Percentiles rank a stretch among this genome's conserved stretches.
phyloP scores from a whole-genome alignment of 306 rosid species.

The Pterocarpus macrocarpus region DNA sequence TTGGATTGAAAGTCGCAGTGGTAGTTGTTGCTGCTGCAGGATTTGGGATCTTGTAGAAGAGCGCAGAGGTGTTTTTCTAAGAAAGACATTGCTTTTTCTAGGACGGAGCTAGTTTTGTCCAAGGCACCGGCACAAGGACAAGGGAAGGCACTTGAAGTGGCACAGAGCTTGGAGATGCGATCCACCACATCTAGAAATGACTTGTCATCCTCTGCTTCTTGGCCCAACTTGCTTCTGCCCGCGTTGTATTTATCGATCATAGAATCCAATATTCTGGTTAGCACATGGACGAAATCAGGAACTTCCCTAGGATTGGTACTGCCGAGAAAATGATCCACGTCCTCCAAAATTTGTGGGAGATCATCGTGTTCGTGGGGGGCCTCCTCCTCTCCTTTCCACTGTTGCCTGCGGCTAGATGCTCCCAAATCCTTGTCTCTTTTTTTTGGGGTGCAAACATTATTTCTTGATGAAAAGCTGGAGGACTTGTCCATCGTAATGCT shows the following conservation, averaged over 20 bases:
- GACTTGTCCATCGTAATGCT: constrained; percentile 27
- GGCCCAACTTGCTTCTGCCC: constrained; percentile 52
- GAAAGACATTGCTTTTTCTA: constrained; percentile 66
- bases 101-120: constrained; percentile 50
- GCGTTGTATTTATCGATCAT: constrained; percentile 50
- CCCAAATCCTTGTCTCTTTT: not conserved
- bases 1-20: not conserved
- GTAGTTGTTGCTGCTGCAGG: not conserved
- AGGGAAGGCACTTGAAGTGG: constrained; percentile 27
- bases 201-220: constrained; percentile 48
- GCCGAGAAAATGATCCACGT: constrained; percentile 61
- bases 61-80: constrained; percentile 63
- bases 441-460: not conserved
- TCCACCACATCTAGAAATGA: constrained; percentile 49
- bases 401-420: not conserved
- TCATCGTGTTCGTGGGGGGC: not conserved
- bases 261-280: constrained; percentile 52
- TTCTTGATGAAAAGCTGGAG: constrained; percentile 32
- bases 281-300: constrained; percentile 49
- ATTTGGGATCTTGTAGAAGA: constrained; percentile 50
- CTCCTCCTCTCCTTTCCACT: not conserved
- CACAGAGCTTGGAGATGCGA: constrained; percentile 54
- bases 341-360: constrained; percentile 46
- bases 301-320: constrained; percentile 2
- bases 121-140: not conserved